Percentiles rank a stretch among this genome's conserved stretches.
phyloP scores from a whole-genome alignment of 495 filamentous ascomycete species.

The Bacidia gigantensis region DNA sequence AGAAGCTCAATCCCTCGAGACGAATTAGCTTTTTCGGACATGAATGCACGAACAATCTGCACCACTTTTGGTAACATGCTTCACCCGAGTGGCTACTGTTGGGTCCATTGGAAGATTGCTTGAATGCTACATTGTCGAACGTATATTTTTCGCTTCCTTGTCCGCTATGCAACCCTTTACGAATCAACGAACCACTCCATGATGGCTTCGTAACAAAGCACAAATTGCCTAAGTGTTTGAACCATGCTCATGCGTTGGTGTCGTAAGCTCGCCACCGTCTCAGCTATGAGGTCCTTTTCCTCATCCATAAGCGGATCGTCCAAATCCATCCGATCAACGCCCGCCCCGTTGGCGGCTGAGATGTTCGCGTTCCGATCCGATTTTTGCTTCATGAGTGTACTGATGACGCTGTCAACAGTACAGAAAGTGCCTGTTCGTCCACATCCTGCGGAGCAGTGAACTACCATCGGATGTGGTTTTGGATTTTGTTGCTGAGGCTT shows the following conservation, averaged over 20 bases:
- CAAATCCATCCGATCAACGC: slow-evolving; percentile 35
- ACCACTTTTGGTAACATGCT: too few relatives aligned
- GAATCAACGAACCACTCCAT: slow-evolving; percentile 64
- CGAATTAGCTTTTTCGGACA: too few relatives aligned
- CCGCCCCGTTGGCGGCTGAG: too few relatives aligned
- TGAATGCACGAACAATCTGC: too few relatives aligned
- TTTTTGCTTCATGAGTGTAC: slow-evolving; percentile 55
- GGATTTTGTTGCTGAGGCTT: slow-evolving; percentile 7
- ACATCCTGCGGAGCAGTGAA: slow-evolving; percentile 93
- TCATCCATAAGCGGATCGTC: slow-evolving; percentile 25
- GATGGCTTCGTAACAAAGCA: slow-evolving; percentile 91
- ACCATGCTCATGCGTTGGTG: slow-evolving; percentile 90
- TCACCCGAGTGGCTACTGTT: too few relatives aligned
- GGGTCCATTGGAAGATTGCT: too few relatives aligned
- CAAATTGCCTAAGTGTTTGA: slow-evolving; percentile 85
- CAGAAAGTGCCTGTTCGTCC: slow-evolving; percentile 94
- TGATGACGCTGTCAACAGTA: slow-evolving; percentile 85
- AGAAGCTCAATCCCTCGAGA: too few relatives aligned
- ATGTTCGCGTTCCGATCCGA: slow-evolving; percentile 40
- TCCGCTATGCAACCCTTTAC: neutral
- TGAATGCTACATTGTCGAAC: too few relatives aligned
- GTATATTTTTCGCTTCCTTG: too few relatives aligned
- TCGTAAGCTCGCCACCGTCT: slow-evolving; percentile 80
- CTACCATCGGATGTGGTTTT: slow-evolving; percentile 53
- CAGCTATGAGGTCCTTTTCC: slow-evolving; percentile 61